phyloP scores from a whole-genome alignment of 2,329 filamentous ascomycete genomes.

The Amesomyces nigricolor region DNA sequence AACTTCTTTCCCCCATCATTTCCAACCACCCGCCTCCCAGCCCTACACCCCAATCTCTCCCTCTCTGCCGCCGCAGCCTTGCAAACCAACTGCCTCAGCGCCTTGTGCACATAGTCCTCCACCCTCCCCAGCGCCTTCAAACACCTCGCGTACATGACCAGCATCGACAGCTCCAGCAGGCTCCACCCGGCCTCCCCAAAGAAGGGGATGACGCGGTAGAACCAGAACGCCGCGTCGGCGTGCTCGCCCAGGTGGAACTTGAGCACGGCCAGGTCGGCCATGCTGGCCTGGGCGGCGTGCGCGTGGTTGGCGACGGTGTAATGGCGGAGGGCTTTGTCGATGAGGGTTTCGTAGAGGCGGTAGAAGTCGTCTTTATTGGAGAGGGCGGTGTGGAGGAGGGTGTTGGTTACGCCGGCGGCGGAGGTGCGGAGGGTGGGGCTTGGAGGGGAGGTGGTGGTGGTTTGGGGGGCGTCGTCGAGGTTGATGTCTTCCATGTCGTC shows the following conservation, averaged over 20 bases:
- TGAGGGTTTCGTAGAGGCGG: slow-evolving; percentile 67
- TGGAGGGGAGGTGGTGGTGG: slow-evolving; percentile 25
- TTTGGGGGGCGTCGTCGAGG: slow-evolving; percentile 38
- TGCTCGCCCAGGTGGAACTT: slow-evolving; percentile 75
- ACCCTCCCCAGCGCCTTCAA: slow-evolving; percentile 68
- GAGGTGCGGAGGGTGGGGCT: slow-evolving; percentile 26
- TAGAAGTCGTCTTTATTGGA: slow-evolving; percentile 60
- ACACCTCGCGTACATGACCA: slow-evolving; percentile 80
- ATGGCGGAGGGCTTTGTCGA: slow-evolving; percentile 75
- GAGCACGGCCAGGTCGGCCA: slow-evolving; percentile 80
- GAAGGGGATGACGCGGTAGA: slow-evolving; percentile 70
- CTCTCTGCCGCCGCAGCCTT: slow-evolving; percentile 56
- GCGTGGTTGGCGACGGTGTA: slow-evolving; percentile 73
- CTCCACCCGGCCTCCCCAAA: slow-evolving; percentile 77
- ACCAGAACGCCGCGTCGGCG: slow-evolving; percentile 66
- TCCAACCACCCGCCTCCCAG: slow-evolving; percentile 30
- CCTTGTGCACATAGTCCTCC: slow-evolving; percentile 71
- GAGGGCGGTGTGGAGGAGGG: slow-evolving; percentile 55
- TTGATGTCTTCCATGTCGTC: slow-evolving; percentile 54
- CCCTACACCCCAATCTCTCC: slow-evolving; percentile 40
- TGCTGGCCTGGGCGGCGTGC: slow-evolving; percentile 69
- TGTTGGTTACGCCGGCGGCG: slow-evolving; percentile 47
- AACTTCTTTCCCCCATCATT: slow-evolving; percentile 23
- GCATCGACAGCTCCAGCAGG: slow-evolving; percentile 71
- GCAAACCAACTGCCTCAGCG: slow-evolving; percentile 66